Evolutionary conservation across 2,329 filamentous ascomycete genomes (phyloP).

Genomic region (Pseudogymnoascus sp.): DNA sequence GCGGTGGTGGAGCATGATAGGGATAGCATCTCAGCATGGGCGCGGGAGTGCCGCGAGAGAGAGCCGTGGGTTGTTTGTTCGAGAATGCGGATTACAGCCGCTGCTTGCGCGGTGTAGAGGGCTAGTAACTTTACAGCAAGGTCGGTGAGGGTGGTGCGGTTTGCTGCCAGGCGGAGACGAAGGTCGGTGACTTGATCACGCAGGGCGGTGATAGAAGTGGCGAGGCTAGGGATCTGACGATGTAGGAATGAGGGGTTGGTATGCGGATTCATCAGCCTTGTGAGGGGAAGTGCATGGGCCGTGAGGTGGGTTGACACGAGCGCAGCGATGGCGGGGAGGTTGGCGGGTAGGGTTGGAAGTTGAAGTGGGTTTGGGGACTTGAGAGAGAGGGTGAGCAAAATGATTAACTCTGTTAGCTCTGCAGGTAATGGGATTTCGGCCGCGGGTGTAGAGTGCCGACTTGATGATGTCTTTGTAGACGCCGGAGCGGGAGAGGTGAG

Average conservation of each 20-base stretch:
- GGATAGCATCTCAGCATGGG: slow-evolving; percentile 18
- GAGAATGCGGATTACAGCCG: slow-evolving; percentile 23
- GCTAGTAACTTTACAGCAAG: slow-evolving; percentile 24
- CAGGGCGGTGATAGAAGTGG: slow-evolving; percentile 34
- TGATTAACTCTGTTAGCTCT: slow-evolving; percentile 46
- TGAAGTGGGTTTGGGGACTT: slow-evolving; percentile 31
- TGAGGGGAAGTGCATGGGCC: slow-evolving; percentile 41
- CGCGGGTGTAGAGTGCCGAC: slow-evolving; percentile 14
- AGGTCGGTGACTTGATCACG: slow-evolving; percentile 33
- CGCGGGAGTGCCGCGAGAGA: slow-evolving; percentile 20
- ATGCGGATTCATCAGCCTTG: slow-evolving; percentile 40
- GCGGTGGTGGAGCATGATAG: slow-evolving; percentile 16
- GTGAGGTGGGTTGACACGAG: slow-evolving; percentile 46
- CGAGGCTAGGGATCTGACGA: slow-evolving; percentile 46
- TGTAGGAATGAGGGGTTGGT: slow-evolving; percentile 49
- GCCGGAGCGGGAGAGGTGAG: slow-evolving; percentile 25
- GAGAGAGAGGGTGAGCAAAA: slow-evolving; percentile 44
- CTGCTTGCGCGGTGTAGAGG: slow-evolving; percentile 20
- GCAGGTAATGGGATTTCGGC: slow-evolving; percentile 29
- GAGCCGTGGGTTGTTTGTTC: slow-evolving; percentile 26
- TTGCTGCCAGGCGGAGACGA: slow-evolving; percentile 32
- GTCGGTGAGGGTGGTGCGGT: slow-evolving; percentile 31
- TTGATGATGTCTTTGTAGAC: slow-evolving; percentile 18
- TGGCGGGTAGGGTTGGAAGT: slow-evolving; percentile 41
- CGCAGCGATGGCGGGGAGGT: slow-evolving; percentile 41